Evolutionary conservation across 345 rosid genomes (phyloP).

Genomic region (Eucalyptus pauciflora): DNA sequence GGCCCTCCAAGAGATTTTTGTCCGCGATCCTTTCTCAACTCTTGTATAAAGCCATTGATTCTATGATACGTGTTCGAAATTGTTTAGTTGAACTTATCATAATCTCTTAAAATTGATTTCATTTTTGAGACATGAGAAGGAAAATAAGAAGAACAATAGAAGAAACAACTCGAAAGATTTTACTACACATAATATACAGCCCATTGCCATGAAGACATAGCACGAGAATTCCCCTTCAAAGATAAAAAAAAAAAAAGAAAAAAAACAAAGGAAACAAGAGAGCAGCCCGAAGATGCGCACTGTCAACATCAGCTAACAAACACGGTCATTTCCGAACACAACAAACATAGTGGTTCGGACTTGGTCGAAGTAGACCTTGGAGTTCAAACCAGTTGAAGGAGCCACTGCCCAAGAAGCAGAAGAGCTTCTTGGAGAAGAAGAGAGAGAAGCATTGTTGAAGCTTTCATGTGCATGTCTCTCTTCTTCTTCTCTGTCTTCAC

Average conservation of each 20-base stretch:
- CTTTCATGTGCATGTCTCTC: slow-evolving; percentile 30
- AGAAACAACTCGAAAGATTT: not conserved
- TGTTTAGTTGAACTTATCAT: not conserved
- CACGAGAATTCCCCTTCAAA: not conserved
- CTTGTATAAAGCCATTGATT: not conserved
- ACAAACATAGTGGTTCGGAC: slow-evolving; percentile 12
- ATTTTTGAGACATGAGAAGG: not conserved
- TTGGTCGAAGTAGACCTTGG: slow-evolving; percentile 16
- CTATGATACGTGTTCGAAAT: not conserved
- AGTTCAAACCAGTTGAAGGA: not conserved
- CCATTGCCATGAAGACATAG: not conserved
- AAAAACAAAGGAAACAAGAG: not conserved
- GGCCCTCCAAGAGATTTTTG: not conserved
- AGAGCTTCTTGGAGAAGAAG: slow-evolving; percentile 14
- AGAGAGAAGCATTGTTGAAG: slow-evolving; percentile 3
- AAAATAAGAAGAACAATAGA: not conserved
- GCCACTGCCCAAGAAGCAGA: not conserved
- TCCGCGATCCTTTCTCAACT: not conserved
- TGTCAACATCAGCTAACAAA: not conserved
- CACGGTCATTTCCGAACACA: slow-evolving; percentile 2
- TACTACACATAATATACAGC: not conserved
- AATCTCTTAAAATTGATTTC: not conserved
- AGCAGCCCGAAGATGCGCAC: not conserved
- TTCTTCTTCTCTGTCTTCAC: slow-evolving; percentile 29
- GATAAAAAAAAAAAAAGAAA: not conserved